phyloP scores from a whole-genome alignment of 2,329 filamentous ascomycete species.

The Biscogniauxia sp. region DNA sequence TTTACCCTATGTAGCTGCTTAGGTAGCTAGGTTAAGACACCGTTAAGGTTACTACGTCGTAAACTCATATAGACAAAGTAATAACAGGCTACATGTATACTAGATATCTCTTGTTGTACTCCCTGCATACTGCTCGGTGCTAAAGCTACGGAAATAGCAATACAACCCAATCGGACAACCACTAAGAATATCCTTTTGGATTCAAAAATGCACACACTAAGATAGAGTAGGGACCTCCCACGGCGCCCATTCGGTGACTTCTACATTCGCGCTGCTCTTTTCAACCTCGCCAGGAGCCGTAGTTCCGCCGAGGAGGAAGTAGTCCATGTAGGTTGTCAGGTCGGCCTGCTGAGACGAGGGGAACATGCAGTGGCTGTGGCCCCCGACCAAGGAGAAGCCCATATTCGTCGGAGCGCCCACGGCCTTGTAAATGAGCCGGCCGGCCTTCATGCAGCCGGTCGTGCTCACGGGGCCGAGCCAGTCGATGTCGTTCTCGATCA shows the following conservation, averaged over 20 bases:
- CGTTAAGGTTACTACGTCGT: too few relatives aligned
- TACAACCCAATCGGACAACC: slow-evolving; percentile 2
- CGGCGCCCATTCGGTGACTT: slow-evolving; percentile 39
- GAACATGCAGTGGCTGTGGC: slow-evolving; percentile 56
- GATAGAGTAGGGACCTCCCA: slow-evolving; percentile 40
- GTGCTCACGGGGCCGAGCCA: slow-evolving; percentile 58
- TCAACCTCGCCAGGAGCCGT: slow-evolving; percentile 35
- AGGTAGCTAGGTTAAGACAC: too few relatives aligned
- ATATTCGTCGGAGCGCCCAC: slow-evolving; percentile 52
- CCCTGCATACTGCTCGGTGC: background rate
- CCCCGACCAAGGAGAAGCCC: slow-evolving; percentile 55
- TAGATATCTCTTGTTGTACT: background rate
- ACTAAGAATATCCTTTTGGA: background rate
- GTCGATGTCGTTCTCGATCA: slow-evolving; percentile 58
- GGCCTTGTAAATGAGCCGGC: slow-evolving; percentile 51
- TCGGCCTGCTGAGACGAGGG: slow-evolving; percentile 51
- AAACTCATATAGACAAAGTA: too few relatives aligned
- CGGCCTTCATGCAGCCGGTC: slow-evolving; percentile 57
- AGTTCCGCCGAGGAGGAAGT: slow-evolving; percentile 45
- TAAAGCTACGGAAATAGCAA: slow-evolving; percentile 1
- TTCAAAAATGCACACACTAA: slow-evolving; percentile 15
- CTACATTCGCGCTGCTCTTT: slow-evolving; percentile 38
- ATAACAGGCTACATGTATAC: background rate
- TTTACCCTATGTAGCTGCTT: too few relatives aligned
- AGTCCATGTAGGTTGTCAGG: slow-evolving; percentile 53